phyloP scores from a whole-genome alignment of 768 basidiomycete genomes.

The Lentinula aciculospora region DNA sequence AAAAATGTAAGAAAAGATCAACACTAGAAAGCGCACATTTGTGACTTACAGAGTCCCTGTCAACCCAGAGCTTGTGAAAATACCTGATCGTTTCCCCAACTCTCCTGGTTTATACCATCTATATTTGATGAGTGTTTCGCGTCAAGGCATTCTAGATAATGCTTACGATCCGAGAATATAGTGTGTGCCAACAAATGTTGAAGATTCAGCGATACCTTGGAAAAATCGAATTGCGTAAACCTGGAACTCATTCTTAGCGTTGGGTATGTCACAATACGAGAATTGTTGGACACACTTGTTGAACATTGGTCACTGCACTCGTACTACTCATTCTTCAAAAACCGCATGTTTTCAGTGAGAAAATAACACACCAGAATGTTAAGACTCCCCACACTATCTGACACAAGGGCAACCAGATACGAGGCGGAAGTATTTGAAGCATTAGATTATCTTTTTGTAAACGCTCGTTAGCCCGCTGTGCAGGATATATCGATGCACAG shows the following conservation, averaged over 20 bases:
- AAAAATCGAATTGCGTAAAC: slow-evolving; percentile 69
- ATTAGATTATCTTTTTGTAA: slow-evolving; percentile 56
- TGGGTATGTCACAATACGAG: background rate
- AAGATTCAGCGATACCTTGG: slow-evolving; percentile 68
- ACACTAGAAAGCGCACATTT: background rate
- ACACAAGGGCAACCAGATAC: slow-evolving; percentile 64
- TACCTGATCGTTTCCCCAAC: slow-evolving; percentile 65
- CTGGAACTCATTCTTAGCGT: slow-evolving; percentile 22
- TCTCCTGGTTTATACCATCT: slow-evolving; percentile 72
- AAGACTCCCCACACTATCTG: slow-evolving; percentile 62
- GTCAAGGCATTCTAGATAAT: background rate
- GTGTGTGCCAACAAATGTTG: slow-evolving; percentile 73
- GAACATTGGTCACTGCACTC: slow-evolving; percentile 46
- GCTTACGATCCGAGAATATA: slow-evolving; percentile 68
- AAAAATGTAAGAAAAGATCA: background rate
- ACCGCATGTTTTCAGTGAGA: too few species aligned
- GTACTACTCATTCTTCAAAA: slow-evolving; percentile 31
- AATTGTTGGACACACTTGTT: slow-evolving; percentile 37
- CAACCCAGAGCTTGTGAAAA: slow-evolving; percentile 63
- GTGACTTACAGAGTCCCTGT: slow-evolving; percentile 51
- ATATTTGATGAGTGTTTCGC: background rate
- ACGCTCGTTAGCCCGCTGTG: background rate
- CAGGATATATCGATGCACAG: background rate
- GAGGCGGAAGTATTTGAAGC: slow-evolving; percentile 55
- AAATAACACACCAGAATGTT: slow-evolving; percentile 48